Evolutionary conservation across 495 filamentous ascomycete species (phyloP).

Genomic region (Thozetella sp.): DNA sequence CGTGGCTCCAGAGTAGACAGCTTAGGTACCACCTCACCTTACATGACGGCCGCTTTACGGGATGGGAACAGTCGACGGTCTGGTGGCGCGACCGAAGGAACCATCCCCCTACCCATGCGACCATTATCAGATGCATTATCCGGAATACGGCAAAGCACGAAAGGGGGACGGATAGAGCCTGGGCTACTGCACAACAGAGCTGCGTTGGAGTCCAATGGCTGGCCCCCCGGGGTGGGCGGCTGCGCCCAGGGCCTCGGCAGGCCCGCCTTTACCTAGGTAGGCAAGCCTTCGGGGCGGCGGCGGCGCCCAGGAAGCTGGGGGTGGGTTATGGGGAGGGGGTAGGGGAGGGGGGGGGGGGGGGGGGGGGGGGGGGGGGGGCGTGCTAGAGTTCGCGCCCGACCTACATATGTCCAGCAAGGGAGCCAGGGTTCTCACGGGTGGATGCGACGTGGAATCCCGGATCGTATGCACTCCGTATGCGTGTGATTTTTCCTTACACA

Average conservation of each 20-base stretch:
- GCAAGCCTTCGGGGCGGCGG: too few species aligned
- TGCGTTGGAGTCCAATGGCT: neutral
- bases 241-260: neutral
- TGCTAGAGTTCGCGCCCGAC: neutral
- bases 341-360: neutral
- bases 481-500: neutral
- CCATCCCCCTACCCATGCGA: too few species aligned
- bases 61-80: too few species aligned
- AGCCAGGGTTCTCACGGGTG: neutral
- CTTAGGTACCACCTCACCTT: too few species aligned
- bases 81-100: too few species aligned
- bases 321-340: too few species aligned
- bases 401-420: too few species aligned
- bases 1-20: too few species aligned
- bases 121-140: neutral
- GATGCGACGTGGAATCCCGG: constrained; percentile 3
- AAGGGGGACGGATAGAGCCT: neutral
- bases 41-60: too few species aligned
- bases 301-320: too few species aligned
- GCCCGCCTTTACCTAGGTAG: too few species aligned
- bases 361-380: neutral
- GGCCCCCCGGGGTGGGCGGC: neutral
- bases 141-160: neutral
- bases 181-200: neutral
- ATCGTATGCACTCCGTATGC: constrained; percentile 1